Conservation (phyloP, 2,329 filamentous ascomycete species). For the Fusarium humuli region DNA sequence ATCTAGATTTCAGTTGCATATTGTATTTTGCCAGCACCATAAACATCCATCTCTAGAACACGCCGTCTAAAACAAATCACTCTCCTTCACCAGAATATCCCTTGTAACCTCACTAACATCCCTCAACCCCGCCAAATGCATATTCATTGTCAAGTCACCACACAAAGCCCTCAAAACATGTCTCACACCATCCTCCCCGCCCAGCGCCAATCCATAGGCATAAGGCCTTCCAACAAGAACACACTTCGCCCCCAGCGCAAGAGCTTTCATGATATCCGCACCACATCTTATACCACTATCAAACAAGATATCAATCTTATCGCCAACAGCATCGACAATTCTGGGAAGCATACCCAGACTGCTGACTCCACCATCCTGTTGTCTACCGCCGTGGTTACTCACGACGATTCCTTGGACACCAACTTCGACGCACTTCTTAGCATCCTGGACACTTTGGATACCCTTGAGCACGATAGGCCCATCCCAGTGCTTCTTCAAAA, state of each 20-base stretch:
- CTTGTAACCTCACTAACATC: conserved; percentile 14
- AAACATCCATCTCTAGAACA: no score
- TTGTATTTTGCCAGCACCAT: no score
- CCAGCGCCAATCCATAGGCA: neutral
- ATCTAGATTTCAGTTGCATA: no score
- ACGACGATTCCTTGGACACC: conserved; percentile 32
- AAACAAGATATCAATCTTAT: conserved; percentile 14
- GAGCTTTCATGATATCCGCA: conserved; percentile 21
- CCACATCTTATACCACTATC: conserved; percentile 20
- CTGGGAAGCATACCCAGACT: conserved; percentile 30
- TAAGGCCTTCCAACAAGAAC: conserved; percentile 19
- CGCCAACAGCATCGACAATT: conserved; percentile 7
- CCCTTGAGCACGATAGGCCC: conserved; percentile 28
- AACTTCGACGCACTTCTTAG: conserved; percentile 20
- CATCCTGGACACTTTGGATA: conserved; percentile 25
- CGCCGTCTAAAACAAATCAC: neutral
- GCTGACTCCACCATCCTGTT: conserved; percentile 30
- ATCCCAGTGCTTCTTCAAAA: conserved; percentile 31
- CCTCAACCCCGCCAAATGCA: conserved; percentile 30
- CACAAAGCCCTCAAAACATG: conserved; percentile 22
- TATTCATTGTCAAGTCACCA: conserved; percentile 34
- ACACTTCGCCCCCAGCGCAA: conserved; percentile 13
- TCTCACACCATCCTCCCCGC: conserved; percentile 19
- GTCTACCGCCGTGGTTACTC: conserved; percentile 29
- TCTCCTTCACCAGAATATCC: conserved; percentile 16